phyloP scores from a whole-genome alignment of 169 alveolate species.

The Eimeria zaria region DNA sequence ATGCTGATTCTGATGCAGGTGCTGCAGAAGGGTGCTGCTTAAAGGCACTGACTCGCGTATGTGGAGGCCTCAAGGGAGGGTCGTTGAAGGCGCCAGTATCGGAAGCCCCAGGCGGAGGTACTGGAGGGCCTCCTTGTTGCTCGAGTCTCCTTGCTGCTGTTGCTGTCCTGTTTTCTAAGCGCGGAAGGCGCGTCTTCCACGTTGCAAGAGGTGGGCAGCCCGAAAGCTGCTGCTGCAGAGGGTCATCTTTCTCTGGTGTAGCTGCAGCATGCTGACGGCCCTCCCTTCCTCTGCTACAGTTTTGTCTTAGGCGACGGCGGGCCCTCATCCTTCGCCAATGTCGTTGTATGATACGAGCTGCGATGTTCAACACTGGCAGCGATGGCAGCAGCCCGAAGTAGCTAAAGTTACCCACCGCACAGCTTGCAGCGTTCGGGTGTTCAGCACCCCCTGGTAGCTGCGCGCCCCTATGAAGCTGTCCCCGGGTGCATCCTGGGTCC shows the following conservation, averaged over 20 bases:
- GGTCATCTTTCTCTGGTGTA: not conserved
- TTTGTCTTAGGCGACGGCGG: not conserved
- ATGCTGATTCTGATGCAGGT: too few species aligned
- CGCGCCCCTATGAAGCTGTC: not conserved
- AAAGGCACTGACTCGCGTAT: not conserved
- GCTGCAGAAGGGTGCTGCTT: not conserved
- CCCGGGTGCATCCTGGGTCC: not conserved
- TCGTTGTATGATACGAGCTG: slow-evolving; percentile 56
- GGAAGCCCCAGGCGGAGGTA: not conserved
- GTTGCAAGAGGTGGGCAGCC: not conserved
- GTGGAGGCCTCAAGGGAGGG: not conserved
- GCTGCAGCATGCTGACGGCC: not conserved
- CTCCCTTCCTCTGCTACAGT: not conserved
- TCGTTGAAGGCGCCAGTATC: not conserved
- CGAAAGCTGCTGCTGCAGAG: not conserved
- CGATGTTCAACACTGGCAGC: slow-evolving; percentile 19
- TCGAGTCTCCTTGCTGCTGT: not conserved
- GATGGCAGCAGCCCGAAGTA: slow-evolving; percentile 5
- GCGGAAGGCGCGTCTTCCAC: not conserved
- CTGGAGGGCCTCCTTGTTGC: not conserved
- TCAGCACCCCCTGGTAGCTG: not conserved
- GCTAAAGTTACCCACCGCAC: not conserved
- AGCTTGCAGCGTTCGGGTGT: not conserved
- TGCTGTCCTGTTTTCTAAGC: not conserved
- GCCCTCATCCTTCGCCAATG: slow-evolving; percentile 23